phyloP scores from a whole-genome alignment of 2,329 filamentous ascomycete genomes.

The Paracamarosporium sp. region DNA sequence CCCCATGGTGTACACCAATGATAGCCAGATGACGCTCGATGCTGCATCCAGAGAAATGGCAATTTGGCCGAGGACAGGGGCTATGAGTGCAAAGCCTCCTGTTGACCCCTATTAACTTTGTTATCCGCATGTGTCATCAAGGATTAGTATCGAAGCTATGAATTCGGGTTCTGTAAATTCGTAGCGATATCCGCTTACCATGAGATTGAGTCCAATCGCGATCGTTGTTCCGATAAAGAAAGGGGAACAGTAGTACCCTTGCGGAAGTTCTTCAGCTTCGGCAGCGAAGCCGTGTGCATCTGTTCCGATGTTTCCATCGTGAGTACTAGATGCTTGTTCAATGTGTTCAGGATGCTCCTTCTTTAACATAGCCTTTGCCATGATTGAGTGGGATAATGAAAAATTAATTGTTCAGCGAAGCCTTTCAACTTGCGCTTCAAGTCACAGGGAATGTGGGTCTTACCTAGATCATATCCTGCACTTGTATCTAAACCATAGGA shows the following conservation, averaged over 20 bases:
- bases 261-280: constrained; percentile 45
- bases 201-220: constrained; percentile 16
- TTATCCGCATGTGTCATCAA: not conserved
- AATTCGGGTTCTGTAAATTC: not conserved
- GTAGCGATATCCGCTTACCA: not conserved
- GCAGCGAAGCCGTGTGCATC: constrained; percentile 44
- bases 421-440: not conserved
- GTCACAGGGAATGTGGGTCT: constrained; percentile 12
- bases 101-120: constrained; percentile 12
- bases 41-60: not conserved
- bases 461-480: not conserved
- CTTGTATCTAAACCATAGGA: not conserved
- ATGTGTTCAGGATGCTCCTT: constrained; percentile 11
- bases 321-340: constrained; percentile 31
- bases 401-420: not conserved
- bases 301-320: constrained; percentile 31
- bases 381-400: not conserved
- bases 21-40: constrained; percentile 15
- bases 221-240: constrained; percentile 49
- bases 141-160: not conserved
- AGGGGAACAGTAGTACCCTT: constrained; percentile 47
- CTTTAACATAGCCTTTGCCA: constrained; percentile 5
- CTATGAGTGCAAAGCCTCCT: constrained; percentile 17
- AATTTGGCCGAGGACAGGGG: constrained; percentile 9
- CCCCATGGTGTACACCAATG: constrained; percentile 19